Evolutionary conservation across 768 basidiomycete genomes (phyloP).

Genomic region (Hypholoma sublateritium): DNA sequence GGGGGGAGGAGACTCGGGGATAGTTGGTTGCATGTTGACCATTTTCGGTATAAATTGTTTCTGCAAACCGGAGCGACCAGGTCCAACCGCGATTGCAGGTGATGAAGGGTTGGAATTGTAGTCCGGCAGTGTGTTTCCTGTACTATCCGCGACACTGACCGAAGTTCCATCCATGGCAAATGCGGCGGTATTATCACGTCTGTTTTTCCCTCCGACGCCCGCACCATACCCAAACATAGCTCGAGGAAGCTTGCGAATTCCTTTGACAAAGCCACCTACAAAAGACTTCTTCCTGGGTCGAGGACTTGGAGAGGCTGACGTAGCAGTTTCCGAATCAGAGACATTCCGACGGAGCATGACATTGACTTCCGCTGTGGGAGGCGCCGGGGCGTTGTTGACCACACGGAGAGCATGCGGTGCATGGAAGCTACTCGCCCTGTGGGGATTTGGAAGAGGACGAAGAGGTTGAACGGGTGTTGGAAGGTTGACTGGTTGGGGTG

Average conservation of each 20-base stretch:
- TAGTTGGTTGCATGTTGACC: conserved; percentile 16
- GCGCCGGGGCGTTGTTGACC: conserved; percentile 7
- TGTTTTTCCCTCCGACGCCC: conserved; percentile 20
- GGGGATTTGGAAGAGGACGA: conserved; percentile 13
- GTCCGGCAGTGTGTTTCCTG: conserved; percentile 25
- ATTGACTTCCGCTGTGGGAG: conserved; percentile 3
- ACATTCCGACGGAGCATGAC: conserved; percentile 1
- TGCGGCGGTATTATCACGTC: conserved; percentile 14
- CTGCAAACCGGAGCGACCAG: conserved; percentile 14
- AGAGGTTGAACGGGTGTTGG: conserved; percentile 10
- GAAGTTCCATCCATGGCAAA: conserved; percentile 25
- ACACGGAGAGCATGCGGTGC: conserved; percentile 8
- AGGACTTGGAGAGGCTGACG: not conserved
- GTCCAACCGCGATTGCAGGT: conserved; percentile 13
- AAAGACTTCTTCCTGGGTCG: conserved; percentile 26
- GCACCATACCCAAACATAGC: conserved; percentile 29
- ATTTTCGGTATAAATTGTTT: not conserved
- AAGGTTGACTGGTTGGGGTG: conserved; percentile 11
- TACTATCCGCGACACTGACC: conserved; percentile 8
- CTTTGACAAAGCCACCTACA: conserved; percentile 36
- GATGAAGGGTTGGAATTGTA: conserved; percentile 34
- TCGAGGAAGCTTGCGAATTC: conserved; percentile 33
- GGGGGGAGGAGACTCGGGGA: conserved; percentile 20
- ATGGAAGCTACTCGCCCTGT: not conserved
- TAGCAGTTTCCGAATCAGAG: not conserved